Evolutionary conservation across 2,329 filamentous ascomycete species (phyloP).

Genomic region (Biscogniauxia mediterranea): DNA sequence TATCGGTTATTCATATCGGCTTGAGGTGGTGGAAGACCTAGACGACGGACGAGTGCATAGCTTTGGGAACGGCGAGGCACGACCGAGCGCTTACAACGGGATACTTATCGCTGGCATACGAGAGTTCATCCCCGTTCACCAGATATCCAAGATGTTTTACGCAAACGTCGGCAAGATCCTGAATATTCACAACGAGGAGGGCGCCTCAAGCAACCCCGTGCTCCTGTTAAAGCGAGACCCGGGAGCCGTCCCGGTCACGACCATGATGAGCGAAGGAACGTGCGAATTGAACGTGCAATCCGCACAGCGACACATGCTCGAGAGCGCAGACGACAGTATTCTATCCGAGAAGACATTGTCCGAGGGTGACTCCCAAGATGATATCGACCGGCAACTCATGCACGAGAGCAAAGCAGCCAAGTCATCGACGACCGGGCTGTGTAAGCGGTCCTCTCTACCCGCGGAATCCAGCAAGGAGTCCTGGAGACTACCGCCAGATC

Average conservation of each 20-base stretch:
- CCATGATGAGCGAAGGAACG: slow-evolving; percentile 23
- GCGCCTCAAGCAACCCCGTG: slow-evolving; percentile 70
- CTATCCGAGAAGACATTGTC: slow-evolving; percentile 25
- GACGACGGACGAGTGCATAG: slow-evolving; percentile 56
- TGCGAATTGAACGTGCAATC: slow-evolving; percentile 49
- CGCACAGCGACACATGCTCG: slow-evolving; percentile 10
- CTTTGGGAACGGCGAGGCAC: slow-evolving; percentile 31
- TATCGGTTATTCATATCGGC: slow-evolving; percentile 66
- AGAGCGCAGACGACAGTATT: slow-evolving; percentile 11
- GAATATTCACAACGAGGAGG: slow-evolving; percentile 63
- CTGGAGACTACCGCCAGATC: slow-evolving; percentile 66
- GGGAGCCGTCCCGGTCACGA: slow-evolving; percentile 49
- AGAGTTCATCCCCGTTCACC: slow-evolving; percentile 52
- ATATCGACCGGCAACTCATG: slow-evolving; percentile 46
- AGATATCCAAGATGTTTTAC: slow-evolving; percentile 88
- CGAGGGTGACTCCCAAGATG: slow-evolving; percentile 39
- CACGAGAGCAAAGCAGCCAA: slow-evolving; percentile 32
- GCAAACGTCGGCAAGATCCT: slow-evolving; percentile 86
- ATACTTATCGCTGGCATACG: slow-evolving; percentile 46
- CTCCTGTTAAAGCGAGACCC: slow-evolving; percentile 71
- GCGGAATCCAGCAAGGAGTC: slow-evolving; percentile 19
- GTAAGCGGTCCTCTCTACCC: slow-evolving; percentile 2
- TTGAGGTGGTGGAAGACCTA: slow-evolving; percentile 80
- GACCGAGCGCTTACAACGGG: slow-evolving; percentile 38
- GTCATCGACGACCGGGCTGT: slow-evolving; percentile 2